phyloP scores from a whole-genome alignment of 805 yeast genomes.

The Nakazawaea laoshanensis region DNA sequence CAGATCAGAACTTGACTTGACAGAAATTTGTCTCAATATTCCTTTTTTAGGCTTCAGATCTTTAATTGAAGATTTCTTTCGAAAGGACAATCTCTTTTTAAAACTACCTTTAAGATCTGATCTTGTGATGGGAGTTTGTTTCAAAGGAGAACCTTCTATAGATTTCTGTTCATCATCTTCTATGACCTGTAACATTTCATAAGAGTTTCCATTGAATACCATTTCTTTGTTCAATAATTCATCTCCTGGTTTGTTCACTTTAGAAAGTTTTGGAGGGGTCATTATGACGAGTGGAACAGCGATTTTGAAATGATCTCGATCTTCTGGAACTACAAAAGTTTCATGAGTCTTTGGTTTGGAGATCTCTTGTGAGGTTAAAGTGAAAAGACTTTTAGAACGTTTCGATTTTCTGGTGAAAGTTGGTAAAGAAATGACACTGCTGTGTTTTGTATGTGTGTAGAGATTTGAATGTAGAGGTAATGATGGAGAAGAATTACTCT shows the following conservation, averaged over 20 bases:
- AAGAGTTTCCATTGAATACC: constrained; percentile 6
- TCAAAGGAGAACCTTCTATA: constrained; percentile 5
- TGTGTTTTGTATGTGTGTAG: neutral
- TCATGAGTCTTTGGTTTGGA: constrained; percentile 1
- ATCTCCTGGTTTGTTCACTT: constrained; percentile 3
- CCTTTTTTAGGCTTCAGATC: too few species aligned
- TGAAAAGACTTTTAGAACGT: constrained; percentile 6
- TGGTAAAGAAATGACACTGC: constrained; percentile 4
- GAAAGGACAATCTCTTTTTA: too few species aligned
- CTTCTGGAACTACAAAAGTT: constrained; percentile 3
- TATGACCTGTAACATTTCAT: constrained; percentile 5
- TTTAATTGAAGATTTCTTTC: too few species aligned
- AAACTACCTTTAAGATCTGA: too few species aligned
- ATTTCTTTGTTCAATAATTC: constrained; percentile 4
- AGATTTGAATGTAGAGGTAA: neutral
- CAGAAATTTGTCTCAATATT: too few species aligned
- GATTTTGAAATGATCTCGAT: constrained; percentile 4
- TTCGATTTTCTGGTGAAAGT: neutral
- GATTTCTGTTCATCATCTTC: neutral
- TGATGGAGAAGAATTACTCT: neutral
- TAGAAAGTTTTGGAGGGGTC: constrained; percentile 8
- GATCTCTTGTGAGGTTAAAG: neutral
- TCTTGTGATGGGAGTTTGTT: constrained; percentile 3
- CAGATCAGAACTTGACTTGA: too few species aligned
- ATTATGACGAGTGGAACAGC: constrained; percentile 8